Evolutionary conservation across 2,329 filamentous ascomycete species (phyloP).

Genomic region (Myriangium duriaei): DNA sequence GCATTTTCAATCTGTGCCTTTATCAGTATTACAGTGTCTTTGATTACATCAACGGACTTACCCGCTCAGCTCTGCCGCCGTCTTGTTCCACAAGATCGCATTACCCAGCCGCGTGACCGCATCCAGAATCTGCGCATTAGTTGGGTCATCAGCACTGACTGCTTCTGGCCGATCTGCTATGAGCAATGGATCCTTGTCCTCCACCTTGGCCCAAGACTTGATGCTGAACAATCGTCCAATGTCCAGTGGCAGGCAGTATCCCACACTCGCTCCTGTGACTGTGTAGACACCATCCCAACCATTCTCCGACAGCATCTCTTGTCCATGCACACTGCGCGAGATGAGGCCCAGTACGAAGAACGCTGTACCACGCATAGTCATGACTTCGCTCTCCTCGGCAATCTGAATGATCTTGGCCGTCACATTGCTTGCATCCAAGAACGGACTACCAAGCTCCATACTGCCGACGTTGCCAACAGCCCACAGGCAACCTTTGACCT

Average conservation of each 20-base stretch:
- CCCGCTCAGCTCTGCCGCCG: slow-evolving; percentile 62
- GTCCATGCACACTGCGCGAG: slow-evolving; percentile 78
- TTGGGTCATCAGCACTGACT: slow-evolving; percentile 35
- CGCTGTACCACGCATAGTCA: slow-evolving; percentile 87
- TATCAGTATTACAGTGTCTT: slow-evolving; percentile 18
- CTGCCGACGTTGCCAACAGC: slow-evolving; percentile 95
- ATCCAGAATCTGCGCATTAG: slow-evolving; percentile 65
- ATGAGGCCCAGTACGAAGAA: slow-evolving; percentile 93
- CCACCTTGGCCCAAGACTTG: slow-evolving; percentile 6
- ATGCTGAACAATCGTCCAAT: slow-evolving; percentile 69
- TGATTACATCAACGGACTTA: slow-evolving; percentile 25
- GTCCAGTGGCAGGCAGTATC: slow-evolving; percentile 73
- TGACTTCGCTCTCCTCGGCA: slow-evolving; percentile 73
- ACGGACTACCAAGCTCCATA: slow-evolving; percentile 92
- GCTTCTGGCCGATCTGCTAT: neutral
- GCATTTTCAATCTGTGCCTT: slow-evolving; percentile 54
- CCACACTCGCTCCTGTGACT: slow-evolving; percentile 66
- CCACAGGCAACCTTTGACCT: slow-evolving; percentile 95
- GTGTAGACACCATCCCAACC: slow-evolving; percentile 92
- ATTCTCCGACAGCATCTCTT: slow-evolving; percentile 78
- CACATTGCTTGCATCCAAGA: slow-evolving; percentile 80
- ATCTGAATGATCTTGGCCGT: slow-evolving; percentile 79
- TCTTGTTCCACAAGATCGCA: slow-evolving; percentile 80
- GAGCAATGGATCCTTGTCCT: slow-evolving; percentile 1
- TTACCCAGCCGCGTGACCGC: slow-evolving; percentile 83